Percentiles rank a stretch among this genome's conserved stretches.
Conservation (phyloP, 2,329 filamentous ascomycete species). For the Arthrobotrys pseudoclavata region DNA sequence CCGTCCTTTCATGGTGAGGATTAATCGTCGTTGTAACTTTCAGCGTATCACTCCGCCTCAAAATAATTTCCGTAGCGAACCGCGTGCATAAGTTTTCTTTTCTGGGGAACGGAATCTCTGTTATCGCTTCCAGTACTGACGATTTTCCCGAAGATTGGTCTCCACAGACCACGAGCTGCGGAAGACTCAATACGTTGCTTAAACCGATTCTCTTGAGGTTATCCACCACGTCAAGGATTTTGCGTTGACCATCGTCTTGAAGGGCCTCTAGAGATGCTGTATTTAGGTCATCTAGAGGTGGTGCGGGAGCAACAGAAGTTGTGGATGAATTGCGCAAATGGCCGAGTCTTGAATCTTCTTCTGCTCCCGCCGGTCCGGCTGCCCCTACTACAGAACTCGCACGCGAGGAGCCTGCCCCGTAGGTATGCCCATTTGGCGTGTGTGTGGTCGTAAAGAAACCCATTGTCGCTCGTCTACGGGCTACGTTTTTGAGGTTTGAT, state of each 20-base stretch:
- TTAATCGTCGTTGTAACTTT: constrained; percentile 69
- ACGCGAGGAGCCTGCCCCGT: constrained; percentile 15
- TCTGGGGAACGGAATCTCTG: constrained; percentile 73
- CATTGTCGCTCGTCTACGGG: constrained; percentile 40
- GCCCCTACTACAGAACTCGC: constrained; percentile 14
- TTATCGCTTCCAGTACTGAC: constrained; percentile 76
- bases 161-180: constrained; percentile 73
- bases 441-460: constrained; percentile 39
- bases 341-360: constrained; percentile 17
- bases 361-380: constrained; percentile 10
- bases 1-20: constrained; percentile 62
- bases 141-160: constrained; percentile 75
- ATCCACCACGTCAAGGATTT: constrained; percentile 71
- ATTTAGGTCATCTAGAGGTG: constrained; percentile 61
- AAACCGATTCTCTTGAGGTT: constrained; percentile 70
- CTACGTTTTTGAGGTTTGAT: constrained; percentile 39
- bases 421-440: constrained; percentile 1
- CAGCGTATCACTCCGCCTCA: constrained; percentile 67
- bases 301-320: constrained; percentile 2
- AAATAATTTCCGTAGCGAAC: constrained; percentile 74
- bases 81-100: constrained; percentile 73
- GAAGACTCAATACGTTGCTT: constrained; percentile 69
- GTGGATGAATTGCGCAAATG: neutral
- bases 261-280: constrained; percentile 67
- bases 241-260: constrained; percentile 68